A percentile compares a stretch with the other conserved stretches of the same genome.
These are phyloP conservation scores for Rhinocladiella mackenziei DNA, from an alignment of 2,329 filamentous ascomycete species.

Conservation along the genomic window DNA sequence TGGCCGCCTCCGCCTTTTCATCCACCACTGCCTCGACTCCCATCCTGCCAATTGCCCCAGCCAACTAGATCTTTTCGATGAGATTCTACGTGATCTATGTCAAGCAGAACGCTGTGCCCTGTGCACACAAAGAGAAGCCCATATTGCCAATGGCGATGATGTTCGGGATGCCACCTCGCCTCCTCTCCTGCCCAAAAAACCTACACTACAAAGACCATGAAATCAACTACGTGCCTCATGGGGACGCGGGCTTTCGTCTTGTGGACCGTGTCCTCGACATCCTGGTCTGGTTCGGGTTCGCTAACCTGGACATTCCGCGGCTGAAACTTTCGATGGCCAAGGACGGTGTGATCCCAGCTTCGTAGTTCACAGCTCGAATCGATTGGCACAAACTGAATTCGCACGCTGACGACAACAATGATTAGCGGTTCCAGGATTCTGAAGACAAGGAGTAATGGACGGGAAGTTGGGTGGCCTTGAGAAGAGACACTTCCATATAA, in stretches of 20 bases:
- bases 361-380: background rate
- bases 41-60: conserved; percentile 18
- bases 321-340: conserved; percentile 7
- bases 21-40: conserved; percentile 20
- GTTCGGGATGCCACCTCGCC: background rate
- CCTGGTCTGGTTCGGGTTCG: conserved; percentile 8
- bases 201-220: conserved; percentile 23
- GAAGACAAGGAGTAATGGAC: too few species aligned
- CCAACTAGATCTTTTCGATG: conserved; percentile 18
- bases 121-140: background rate
- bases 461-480: too few species aligned
- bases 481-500: too few species aligned
- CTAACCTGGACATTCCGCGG: conserved; percentile 15
- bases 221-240: conserved; percentile 22
- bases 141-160: background rate
- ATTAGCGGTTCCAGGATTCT: too few species aligned
- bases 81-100: conserved; percentile 8
- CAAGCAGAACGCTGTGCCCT: conserved; percentile 6
- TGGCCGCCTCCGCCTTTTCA: conserved; percentile 12
- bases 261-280: background rate
- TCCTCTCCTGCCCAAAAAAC: conserved; percentile 2
- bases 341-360: background rate
- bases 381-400: conserved; percentile 1
- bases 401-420: background rate
- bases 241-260: conserved; percentile 10